Base-by-base conservation (phyloP, 306 rosid species). In the Pyrus pyrifolia region DNA sequence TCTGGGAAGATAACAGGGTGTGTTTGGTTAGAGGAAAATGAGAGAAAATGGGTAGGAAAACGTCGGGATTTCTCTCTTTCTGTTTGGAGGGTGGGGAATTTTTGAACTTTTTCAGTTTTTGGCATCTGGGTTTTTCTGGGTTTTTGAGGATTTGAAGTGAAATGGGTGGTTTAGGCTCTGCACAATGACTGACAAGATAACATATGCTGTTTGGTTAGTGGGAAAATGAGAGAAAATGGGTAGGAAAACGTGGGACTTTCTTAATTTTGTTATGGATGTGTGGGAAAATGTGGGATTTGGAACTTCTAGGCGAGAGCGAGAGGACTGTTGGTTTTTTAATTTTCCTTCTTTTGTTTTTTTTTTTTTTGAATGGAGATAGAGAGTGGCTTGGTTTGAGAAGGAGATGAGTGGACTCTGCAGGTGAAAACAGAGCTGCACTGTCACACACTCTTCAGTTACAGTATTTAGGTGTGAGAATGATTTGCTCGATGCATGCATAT, bases 231-330 rank as follows among this genome's bases (percentile, higher is more conserved):
- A 61, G 68, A 62, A 71, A n/a, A 30, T 46, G 71, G 4, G 62
- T 76, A 70, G n/a, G 77, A 70, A 75, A 75, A 70, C 44, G 77
- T 70, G 69, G 76, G 77, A 35, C 3, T 33, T 46, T 35, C 25
- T 71, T 38, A 2, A 13, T 10, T 38, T 59, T 40, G 68, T 58
- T 59, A 38, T 59, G 68, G 38, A 30, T 33, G 76, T 5, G 62
- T 76, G 70, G 77, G 46, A 53, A 75, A 75, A 70, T 53, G 77
- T 70, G 73, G 68, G 77, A 49, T 4, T 33, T 33, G 29, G 23
- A 19, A 15, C 3, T 38, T 79, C 17, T 42, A 73, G 30, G 77
- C 33, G 53, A 51, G 45, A 51, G 57, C 3, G 73, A 21, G 10
- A 2, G 23, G 8, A 13, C 53, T 5, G 55, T 51, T 51, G 55